These are phyloP conservation scores for Pseudohalonectria lignicola DNA, from an alignment of 2,329 filamentous ascomycete species.

Conservation along the genomic window DNA sequence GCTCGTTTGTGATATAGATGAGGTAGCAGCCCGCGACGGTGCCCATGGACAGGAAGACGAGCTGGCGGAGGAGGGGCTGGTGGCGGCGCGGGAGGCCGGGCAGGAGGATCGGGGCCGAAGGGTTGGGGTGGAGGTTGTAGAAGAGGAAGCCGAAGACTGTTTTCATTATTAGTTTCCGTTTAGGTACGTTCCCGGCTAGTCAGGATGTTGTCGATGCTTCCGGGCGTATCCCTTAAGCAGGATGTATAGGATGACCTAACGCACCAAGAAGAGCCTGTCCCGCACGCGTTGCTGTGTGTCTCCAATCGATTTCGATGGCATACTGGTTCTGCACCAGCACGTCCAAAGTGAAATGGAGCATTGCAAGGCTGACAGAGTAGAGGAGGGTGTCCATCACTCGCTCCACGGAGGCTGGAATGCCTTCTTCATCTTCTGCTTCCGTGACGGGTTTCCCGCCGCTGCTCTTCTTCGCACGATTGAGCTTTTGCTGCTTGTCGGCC, in stretches of 20 bases:
- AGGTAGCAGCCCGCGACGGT: slow-evolving; percentile 63
- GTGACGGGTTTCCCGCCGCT: slow-evolving; percentile 1
- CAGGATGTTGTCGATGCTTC: no score
- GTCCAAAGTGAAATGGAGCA: slow-evolving; percentile 69
- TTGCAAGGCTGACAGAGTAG: slow-evolving; percentile 52
- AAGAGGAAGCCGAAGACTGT: slow-evolving; percentile 44
- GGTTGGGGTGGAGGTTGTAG: slow-evolving; percentile 44
- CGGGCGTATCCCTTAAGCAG: no score
- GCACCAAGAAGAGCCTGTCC: slow-evolving; percentile 41
- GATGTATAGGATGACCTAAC: no score
- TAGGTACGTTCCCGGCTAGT: no score
- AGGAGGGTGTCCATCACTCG: slow-evolving; percentile 43
- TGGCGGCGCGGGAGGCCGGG: slow-evolving; percentile 34
- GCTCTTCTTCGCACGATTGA: slow-evolving; percentile 3
- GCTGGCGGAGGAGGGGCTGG: slow-evolving; percentile 39
- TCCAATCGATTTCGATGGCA: slow-evolving; percentile 53
- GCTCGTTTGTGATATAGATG: slow-evolving; percentile 68
- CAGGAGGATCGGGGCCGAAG: slow-evolving; percentile 34
- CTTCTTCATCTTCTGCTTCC: slow-evolving; percentile 8
- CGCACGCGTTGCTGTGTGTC: slow-evolving; percentile 39
- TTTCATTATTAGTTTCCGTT: no score
- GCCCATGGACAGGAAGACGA: slow-evolving; percentile 53
- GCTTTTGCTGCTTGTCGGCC: slow-evolving; percentile 26
- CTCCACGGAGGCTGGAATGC: slow-evolving; percentile 33
- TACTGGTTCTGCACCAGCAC: slow-evolving; percentile 73